Evolutionary conservation across 371 early-diverging fungal genomes (phyloP), one percentile per base, ranked within the genome.

Genomic region (Capillidium heterosporum): DNA sequence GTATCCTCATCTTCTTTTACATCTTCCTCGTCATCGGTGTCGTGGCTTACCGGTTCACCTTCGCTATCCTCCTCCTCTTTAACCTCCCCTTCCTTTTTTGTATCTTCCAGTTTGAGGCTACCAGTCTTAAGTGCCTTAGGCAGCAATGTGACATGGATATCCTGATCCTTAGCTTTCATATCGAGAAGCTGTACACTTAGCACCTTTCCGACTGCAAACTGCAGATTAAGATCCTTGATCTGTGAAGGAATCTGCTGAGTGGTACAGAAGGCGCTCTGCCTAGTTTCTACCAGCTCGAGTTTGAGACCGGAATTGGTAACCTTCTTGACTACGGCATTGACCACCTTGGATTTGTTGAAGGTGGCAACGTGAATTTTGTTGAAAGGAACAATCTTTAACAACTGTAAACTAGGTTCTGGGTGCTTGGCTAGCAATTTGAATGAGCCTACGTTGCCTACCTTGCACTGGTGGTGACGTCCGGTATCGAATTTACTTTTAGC

Each of bases 101-200:
- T 66, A 29, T 60, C 58, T 67, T 83, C 77, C 77, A 89, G 85
- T 53, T 92, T 86, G 61, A 83, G 81, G 31, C 92, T 71, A 61
- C 72, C 90, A 32, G 0, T 82, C 81, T n/a, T 95, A 58, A 59
- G 91, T 84, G 78, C 68, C 26, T 84, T 77, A 19, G 84, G 69
- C 62, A 74, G 71, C 56, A 89, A 74, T 57, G 86, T 80, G 19
- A 87, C 72, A 31, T 87, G 88, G 60, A 72, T 80, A 19, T 68
- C 65, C 59, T 75, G 74, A 50, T 85, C 72, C 19, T 70, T 67
- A 48, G 73, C 77, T 58, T 88, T 68, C 2, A 73, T 71, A 13
- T 85, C 88, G 58, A 73, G 74, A 50, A 84, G 71, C 58, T 77
- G 77, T 65, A 78, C 67, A 5, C 85, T 86, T 32, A 71, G 66